Evolutionary conservation across 148 eudicot genomes (phyloP), one percentile per base, ranked within the genome.

Genomic region (Rhododendron henanense): DNA sequence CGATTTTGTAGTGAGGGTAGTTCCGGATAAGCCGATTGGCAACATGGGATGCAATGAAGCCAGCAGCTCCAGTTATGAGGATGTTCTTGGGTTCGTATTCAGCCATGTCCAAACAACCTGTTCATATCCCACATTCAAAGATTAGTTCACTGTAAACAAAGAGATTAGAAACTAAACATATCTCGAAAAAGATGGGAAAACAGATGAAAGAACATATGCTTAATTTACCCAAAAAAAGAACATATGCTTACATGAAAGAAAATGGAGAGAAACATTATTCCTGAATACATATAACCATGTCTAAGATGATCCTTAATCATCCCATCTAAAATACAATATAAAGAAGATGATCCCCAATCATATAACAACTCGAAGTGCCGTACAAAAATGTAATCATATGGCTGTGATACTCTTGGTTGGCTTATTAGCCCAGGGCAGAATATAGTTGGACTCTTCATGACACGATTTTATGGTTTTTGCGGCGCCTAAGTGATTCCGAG

Each of bases 61-160:
- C 85, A 67, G 85, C 85, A 83, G 85, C 85, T 44, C 85, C 85
- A n/a, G 85, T 83, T n/a, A 83, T 45, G 55, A 83, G 85, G 41
- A 83, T 83, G 57, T 83, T 83, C 78, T 67, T 83, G 35, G 85
- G 85, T 83, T 41, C 19, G 31, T 83, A 83, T 65, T 75, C 15
- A 25, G 57, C 85, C 85, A 83, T 83, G 45, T 63, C 85, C 37
- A 44, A 83, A 25, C 59, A 67, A 44, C 18, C 83, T 81, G 45
- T 31, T 25, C 65, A 81, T 16, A 53, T 51, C 2, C 57, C 81
- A 44, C 53, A 5, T 5, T 8, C 21, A 79, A 48, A 53, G 35
- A 19, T 51, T 6, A 44, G n/a, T 10, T 41, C 44, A 19, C 0
- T 10, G 28, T 5, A 11, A 7, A 18, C 6, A 79, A 79, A 48